Conservation (phyloP, 148 eudicot genomes). For the Arbutus unedo region DNA sequence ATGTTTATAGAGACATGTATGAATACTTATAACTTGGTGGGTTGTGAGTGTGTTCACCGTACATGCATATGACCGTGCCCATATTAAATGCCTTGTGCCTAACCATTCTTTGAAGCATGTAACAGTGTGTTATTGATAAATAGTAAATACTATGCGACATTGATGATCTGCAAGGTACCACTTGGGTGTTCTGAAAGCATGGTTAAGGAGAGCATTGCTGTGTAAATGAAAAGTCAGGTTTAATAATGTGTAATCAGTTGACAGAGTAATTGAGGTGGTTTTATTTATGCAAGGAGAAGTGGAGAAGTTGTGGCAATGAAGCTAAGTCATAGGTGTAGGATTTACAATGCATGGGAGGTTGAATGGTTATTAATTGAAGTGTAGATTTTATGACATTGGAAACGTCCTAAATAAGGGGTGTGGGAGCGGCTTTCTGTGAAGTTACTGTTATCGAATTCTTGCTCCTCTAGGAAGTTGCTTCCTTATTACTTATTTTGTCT, state of each 20-base stretch:
- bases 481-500: background rate
- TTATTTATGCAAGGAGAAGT: background rate
- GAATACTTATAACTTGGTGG: no score
- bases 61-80: no score
- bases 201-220: background rate
- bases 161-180: background rate
- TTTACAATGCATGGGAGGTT: slow-evolving; percentile 1
- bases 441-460: background rate
- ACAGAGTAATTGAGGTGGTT: background rate
- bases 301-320: background rate
- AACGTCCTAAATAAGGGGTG: background rate
- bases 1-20: no score
- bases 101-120: background rate
- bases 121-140: background rate
- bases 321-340: background rate
- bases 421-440: background rate
- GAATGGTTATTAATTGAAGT: background rate
- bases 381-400: background rate
- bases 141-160: background rate
- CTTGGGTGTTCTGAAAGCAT: background rate
- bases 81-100: background rate
- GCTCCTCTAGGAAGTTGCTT: background rate
- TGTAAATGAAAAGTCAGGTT: background rate
- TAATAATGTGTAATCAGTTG: background rate
- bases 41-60: no score